Evolutionary conservation across 2,329 filamentous ascomycete genomes (phyloP).

Genomic region (Helotiales sp.): DNA sequence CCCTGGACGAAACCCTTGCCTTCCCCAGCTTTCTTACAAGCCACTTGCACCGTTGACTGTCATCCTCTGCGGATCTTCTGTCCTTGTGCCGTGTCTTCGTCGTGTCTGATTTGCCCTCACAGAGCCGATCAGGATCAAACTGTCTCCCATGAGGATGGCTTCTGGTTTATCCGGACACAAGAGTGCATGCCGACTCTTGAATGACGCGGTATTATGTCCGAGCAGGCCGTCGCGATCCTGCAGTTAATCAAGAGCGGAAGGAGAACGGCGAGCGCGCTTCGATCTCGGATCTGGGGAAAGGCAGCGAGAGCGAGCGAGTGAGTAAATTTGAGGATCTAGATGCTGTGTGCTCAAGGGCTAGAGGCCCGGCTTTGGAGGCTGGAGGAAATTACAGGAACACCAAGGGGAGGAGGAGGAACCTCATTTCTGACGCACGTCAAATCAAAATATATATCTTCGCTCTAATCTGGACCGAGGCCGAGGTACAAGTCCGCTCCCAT

Average conservation of each 20-base stretch:
- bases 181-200: neutral
- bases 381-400: too few relatives aligned
- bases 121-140: neutral
- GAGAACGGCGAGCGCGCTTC: neutral
- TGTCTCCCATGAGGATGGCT: slow-evolving; percentile 2
- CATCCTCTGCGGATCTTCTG: slow-evolving; percentile 15
- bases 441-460: too few relatives aligned
- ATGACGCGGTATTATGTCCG: slow-evolving; percentile 9
- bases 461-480: neutral
- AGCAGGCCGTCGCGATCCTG: neutral
- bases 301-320: too few relatives aligned
- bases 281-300: neutral
- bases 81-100: slow-evolving; percentile 10
- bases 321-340: too few relatives aligned
- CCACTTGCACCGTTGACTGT: slow-evolving; percentile 19
- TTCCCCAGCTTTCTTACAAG: slow-evolving; percentile 28
- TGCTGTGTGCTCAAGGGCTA: too few relatives aligned
- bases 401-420: too few relatives aligned
- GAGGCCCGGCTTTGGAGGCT: too few relatives aligned
- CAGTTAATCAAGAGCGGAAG: slow-evolving; percentile 1
- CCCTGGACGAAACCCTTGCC: slow-evolving; percentile 5
- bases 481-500: neutral
- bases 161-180: slow-evolving; percentile 3
- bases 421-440: too few relatives aligned
- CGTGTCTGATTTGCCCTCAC: neutral